Evolutionary conservation across 495 filamentous ascomycete species (phyloP).

Genomic region (Aspergillus affinis): DNA sequence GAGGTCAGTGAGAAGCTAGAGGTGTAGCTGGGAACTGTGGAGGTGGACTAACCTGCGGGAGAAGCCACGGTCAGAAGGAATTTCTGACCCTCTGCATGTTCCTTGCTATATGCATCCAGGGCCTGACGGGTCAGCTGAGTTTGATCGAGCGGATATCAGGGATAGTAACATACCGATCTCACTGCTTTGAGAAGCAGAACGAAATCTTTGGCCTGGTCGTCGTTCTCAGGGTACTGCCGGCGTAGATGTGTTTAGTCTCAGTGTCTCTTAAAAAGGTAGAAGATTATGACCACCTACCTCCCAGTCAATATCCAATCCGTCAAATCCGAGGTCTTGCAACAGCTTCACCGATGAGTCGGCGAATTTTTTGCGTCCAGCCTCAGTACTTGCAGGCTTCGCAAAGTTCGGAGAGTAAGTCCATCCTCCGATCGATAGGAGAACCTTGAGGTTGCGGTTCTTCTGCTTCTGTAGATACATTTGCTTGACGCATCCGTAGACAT

Average conservation of each 20-base stretch:
- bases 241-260: not conserved
- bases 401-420: conserved; percentile 94
- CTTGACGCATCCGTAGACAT: conserved; percentile 68
- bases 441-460: conserved; percentile 79
- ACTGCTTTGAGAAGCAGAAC: not conserved
- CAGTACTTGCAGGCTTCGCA: conserved; percentile 56
- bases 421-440: conserved; percentile 88
- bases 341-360: conserved; percentile 64
- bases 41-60: not conserved
- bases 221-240: not conserved
- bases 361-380: conserved; percentile 64
- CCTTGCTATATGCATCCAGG: not conserved
- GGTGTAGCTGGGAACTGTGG: too few species aligned
- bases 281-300: conserved; percentile 32
- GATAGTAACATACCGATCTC: not conserved
- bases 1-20: not conserved
- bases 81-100: not conserved
- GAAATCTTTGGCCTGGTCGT: not conserved
- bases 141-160: not conserved
- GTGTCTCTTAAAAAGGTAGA: not conserved
- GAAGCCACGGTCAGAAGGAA: conserved; percentile 1
- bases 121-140: not conserved
- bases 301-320: conserved; percentile 64
- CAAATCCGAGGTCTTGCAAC: conserved; percentile 64
- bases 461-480: conserved; percentile 93